Conservation (phyloP, 148 eudicot genomes). For the Linanthus parryae region DNA sequence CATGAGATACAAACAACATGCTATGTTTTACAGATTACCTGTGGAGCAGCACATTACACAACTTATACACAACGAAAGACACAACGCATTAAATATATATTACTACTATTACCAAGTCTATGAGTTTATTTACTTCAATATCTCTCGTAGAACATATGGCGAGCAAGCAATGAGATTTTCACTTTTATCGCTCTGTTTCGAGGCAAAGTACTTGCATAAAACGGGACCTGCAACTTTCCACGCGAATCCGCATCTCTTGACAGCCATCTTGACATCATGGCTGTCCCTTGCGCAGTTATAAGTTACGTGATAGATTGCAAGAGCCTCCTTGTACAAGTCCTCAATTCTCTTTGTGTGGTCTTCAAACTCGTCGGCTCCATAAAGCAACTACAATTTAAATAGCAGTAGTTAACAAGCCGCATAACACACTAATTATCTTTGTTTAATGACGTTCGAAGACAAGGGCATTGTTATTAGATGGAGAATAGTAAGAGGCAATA, state of each 20-base stretch:
- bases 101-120: no score
- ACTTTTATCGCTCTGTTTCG: constrained; percentile 18
- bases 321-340: constrained; percentile 44
- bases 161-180: constrained; percentile 19
- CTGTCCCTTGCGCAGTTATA: constrained; percentile 52
- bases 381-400: constrained; percentile 40
- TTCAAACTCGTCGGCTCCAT: constrained; percentile 46
- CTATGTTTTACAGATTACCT: no score
- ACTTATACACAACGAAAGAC: no score
- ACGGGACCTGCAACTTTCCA: constrained; percentile 75
- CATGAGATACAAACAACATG: no score
- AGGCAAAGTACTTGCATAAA: constrained; percentile 21
- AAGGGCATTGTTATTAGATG: no score
- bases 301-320: constrained; percentile 43
- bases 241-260: constrained; percentile 42
- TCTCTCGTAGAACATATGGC: constrained; percentile 31
- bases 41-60: no score
- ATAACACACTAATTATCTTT: no score
- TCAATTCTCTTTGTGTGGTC: constrained; percentile 27
- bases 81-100: no score
- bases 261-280: background rate
- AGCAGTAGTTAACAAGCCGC: no score
- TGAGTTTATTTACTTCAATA: constrained; percentile 12
- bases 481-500: no score
- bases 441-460: no score